These are phyloP conservation scores for Micractinium sp. DNA, from an alignment of 139 green algal genomes.

Conservation along the genomic window DNA sequence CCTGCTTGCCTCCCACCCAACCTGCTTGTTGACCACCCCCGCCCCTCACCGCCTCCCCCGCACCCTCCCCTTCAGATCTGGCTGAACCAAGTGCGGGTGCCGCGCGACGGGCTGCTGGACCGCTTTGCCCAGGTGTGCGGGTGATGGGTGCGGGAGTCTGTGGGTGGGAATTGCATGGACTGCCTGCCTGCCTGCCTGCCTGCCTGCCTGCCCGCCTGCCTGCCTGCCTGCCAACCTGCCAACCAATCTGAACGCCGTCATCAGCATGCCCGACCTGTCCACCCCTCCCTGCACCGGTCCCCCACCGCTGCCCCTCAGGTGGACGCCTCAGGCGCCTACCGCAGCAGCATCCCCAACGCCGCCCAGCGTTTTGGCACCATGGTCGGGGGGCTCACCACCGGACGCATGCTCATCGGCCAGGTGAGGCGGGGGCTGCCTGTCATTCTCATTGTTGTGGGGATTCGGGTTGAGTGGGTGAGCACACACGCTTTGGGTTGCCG, in stretches of 20 bases:
- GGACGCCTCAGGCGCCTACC: slow-evolving; percentile 56
- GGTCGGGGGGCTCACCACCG: slow-evolving; percentile 72
- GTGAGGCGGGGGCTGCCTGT: too few species aligned
- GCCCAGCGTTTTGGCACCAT: slow-evolving; percentile 84
- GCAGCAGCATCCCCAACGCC: slow-evolving; percentile 66
- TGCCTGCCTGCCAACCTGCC: background rate
- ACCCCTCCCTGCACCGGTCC: background rate
- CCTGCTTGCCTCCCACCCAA: background rate
- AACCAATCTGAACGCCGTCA: background rate
- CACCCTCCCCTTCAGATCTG: slow-evolving; percentile 54
- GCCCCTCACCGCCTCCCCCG: background rate
- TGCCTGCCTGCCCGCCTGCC: background rate
- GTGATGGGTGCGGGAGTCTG: background rate
- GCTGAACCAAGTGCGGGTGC: slow-evolving; percentile 83
- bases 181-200: background rate
- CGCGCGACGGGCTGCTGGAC: slow-evolving; percentile 74
- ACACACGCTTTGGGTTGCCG: background rate
- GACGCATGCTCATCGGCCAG: slow-evolving; percentile 14
- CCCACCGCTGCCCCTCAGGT: background rate
- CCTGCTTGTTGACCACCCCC: background rate
- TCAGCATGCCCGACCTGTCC: too few species aligned
- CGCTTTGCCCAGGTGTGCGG: slow-evolving; percentile 54
- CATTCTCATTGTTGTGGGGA: too few species aligned
- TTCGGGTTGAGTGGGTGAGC: background rate
- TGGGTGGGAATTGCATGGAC: too few species aligned